phyloP scores from a whole-genome alignment of 495 filamentous ascomycete species.

The Lichenothelia convexa region DNA sequence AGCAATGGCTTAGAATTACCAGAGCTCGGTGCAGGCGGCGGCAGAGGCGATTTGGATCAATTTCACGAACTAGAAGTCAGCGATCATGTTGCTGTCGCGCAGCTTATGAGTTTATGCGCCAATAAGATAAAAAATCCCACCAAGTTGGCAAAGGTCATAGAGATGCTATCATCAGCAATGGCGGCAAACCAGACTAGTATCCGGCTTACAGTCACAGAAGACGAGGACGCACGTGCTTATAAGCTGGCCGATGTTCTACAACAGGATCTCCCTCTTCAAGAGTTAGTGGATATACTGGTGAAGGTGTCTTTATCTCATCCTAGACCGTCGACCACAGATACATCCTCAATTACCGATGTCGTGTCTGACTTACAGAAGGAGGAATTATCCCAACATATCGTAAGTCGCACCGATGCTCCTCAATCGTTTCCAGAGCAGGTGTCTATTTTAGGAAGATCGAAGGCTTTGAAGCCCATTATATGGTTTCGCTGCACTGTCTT shows the following conservation, averaged over 20 bases:
- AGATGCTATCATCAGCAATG: constrained; percentile 13
- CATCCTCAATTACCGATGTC: too few species aligned
- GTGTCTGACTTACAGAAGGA: too few species aligned
- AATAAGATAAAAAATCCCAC: constrained; percentile 23
- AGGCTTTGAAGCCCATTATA: too few species aligned
- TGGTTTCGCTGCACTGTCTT: too few species aligned
- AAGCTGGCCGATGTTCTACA: constrained; percentile 24
- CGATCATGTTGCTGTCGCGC: constrained; percentile 7
- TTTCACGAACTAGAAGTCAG: constrained; percentile 44
- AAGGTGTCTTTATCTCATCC: too few species aligned
- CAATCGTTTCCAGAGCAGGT: too few species aligned
- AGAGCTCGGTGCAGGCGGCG: constrained; percentile 64
- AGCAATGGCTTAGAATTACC: constrained; percentile 39
- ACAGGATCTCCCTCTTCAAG: constrained; percentile 26
- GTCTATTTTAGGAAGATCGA: too few species aligned
- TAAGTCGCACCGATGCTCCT: too few species aligned
- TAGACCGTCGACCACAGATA: too few species aligned
- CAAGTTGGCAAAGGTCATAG: constrained; percentile 17
- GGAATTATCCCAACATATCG: too few species aligned
- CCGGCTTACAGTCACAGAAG: not conserved
- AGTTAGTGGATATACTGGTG: constrained; percentile 24
- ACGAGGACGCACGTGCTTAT: constrained; percentile 19
- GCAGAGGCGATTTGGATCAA: constrained; percentile 53
- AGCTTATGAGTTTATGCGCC: constrained; percentile 16
- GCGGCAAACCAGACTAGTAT: not conserved